These are phyloP conservation scores for Penicillium herquei DNA, from an alignment of 495 filamentous ascomycete species.

Conservation along the genomic window DNA sequence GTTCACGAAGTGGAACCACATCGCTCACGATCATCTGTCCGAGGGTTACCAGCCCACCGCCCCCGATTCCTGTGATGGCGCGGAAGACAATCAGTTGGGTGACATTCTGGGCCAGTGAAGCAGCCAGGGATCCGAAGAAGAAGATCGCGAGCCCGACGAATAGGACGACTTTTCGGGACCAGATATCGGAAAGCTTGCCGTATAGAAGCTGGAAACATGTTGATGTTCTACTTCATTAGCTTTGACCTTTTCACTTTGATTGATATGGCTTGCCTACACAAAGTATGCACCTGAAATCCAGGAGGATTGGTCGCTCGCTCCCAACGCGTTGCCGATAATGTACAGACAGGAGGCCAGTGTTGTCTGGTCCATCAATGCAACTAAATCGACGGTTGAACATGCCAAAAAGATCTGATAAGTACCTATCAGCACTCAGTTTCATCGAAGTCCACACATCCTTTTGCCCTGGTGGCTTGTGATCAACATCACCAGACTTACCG, in stretches of 20 bases:
- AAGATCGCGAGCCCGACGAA: conserved; percentile 52
- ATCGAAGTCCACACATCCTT: not conserved
- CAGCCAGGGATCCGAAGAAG: conserved; percentile 53
- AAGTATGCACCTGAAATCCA: conserved; percentile 58
- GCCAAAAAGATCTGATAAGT: conserved; percentile 50
- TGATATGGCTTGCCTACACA: conserved; percentile 33
- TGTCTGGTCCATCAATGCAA: conserved; percentile 56
- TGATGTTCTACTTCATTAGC: conserved; percentile 37
- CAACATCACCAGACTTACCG: conserved; percentile 24
- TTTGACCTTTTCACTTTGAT: not conserved
- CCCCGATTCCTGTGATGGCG: conserved; percentile 54
- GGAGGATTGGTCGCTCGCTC: conserved; percentile 46
- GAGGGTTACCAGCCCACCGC: conserved; percentile 55
- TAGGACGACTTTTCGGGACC: conserved; percentile 54
- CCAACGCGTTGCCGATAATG: conserved; percentile 47
- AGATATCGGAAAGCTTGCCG: conserved; percentile 56
- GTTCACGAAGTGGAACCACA: conserved; percentile 51
- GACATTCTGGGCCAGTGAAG: conserved; percentile 50
- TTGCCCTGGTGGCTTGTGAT: too few species aligned
- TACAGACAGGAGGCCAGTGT: conserved; percentile 51
- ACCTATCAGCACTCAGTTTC: not conserved
- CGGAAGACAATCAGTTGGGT: conserved; percentile 55
- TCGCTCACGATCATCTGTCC: conserved; percentile 56
- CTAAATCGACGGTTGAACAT: conserved; percentile 53
- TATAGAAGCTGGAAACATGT: conserved; percentile 57